Evolutionary conservation across 2,329 filamentous ascomycete genomes (phyloP), one percentile per base, ranked within the genome.

Genomic region (Ophidiomyces ophidiicola): DNA sequence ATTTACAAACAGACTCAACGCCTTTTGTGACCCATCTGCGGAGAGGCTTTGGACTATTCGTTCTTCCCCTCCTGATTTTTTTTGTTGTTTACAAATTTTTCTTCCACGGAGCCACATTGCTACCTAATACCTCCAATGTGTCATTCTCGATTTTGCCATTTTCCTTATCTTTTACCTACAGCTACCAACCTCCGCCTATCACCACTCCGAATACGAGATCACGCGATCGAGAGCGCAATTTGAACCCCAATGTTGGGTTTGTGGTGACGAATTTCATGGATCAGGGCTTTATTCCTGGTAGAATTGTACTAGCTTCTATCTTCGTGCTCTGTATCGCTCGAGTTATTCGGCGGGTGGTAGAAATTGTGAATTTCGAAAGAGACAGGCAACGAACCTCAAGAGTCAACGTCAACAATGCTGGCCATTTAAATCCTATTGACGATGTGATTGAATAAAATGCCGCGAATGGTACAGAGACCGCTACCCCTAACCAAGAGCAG

Each of bases 1-100:
- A 61, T 49, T 61, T 65, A 58, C 65, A 61, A 61, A 61, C 64
- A 56, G 55, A 57, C 53, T 53, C 57, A 48, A 57, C 59, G 50
- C 51, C 62, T 41, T 47, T 62, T 37, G 34, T 60, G 33, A 50
- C 59, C 32, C 50, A 50, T 38, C 33, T 57, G 51, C 47, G 2
- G 50, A 51, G 5, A 39, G 53, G 12, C 36, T 50, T 14, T 35
- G 50, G 30, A 21, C 6, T 33, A 48, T 11, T 43, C 51, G 8
- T 44, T 45, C 1, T 48, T 50, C 31, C 39, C 6, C 24, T 39
- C 17, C 8, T 33, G 36, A 20, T 42, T 6, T 8, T 39, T 11
- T 10, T 26, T 6, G 8, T 28, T 6, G 8, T 28, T 6, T 39
- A 39, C 20, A 32, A 26, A 15, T 33, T 26, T 8, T 10, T 17